Conservation (phyloP, 805 yeast species). For the Geotrichum ghanense region DNA sequence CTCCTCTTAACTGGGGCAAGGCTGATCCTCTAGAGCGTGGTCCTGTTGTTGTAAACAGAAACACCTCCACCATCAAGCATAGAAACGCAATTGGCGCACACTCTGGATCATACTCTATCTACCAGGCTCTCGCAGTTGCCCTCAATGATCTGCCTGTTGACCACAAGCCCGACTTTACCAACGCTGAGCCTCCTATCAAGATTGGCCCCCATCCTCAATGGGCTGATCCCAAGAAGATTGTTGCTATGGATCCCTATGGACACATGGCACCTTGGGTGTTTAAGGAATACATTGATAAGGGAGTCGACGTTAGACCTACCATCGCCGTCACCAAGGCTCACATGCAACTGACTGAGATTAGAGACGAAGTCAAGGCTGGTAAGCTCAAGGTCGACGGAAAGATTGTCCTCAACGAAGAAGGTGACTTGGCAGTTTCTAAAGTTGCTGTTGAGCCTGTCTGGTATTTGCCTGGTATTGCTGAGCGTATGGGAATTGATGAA, state of each 20-base stretch:
- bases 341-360: conserved; percentile 47
- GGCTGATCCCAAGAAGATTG: conserved; percentile 45
- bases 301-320: conserved; percentile 51
- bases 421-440: conserved; percentile 52
- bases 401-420: conserved; percentile 44
- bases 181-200: conserved; percentile 50
- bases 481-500: conserved; percentile 48
- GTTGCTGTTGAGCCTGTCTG: conserved; percentile 64
- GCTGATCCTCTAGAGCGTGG: conserved; percentile 39
- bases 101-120: conserved; percentile 51
- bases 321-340: conserved; percentile 59
- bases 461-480: conserved; percentile 60
- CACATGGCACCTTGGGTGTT: conserved; percentile 54
- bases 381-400: conserved; percentile 47
- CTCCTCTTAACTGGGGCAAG: conserved; percentile 43
- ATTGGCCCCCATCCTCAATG: conserved; percentile 46
- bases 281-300: conserved; percentile 32
- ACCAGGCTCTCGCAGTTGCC: conserved; percentile 58
- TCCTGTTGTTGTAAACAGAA: conserved; percentile 45
- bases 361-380: conserved; percentile 43
- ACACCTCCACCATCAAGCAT: conserved; percentile 35
- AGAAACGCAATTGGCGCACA: conserved; percentile 59
- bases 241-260: conserved; percentile 56
- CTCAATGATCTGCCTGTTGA: conserved; percentile 41
- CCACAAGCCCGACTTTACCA: conserved; percentile 49